These are phyloP conservation scores for Ophiostoma quercus DNA, from an alignment of 2,329 filamentous ascomycete genomes.

Conservation along the genomic window DNA sequence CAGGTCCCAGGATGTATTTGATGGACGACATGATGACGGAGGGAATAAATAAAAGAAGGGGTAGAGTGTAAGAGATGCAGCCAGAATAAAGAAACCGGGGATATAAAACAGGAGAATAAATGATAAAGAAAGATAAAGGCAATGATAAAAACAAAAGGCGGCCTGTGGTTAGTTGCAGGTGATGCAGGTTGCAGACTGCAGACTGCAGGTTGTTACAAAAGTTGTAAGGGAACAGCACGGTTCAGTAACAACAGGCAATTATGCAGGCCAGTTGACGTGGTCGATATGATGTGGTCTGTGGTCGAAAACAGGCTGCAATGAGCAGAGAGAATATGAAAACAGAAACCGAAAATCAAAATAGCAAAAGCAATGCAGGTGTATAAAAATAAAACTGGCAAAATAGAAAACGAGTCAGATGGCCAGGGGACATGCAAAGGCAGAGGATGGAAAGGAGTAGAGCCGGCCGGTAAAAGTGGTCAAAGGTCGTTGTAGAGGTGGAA, in stretches of 20 bases:
- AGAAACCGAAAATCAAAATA: neutral
- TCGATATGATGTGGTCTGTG: neutral
- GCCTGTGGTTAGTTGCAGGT: neutral
- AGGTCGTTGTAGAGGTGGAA: neutral
- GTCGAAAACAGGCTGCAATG: neutral
- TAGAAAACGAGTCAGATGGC: neutral
- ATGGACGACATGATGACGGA: constrained; percentile 11
- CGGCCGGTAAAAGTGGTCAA: neutral
- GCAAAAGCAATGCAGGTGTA: constrained; percentile 7
- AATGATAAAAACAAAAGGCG: neutral
- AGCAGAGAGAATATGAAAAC: neutral
- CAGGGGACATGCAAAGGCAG: neutral
- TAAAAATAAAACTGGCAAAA: neutral
- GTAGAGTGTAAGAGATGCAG: neutral
- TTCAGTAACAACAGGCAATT: neutral
- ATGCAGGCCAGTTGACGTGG: neutral
- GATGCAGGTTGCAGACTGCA: neutral
- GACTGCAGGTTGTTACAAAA: neutral
- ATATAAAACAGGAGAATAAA: neutral
- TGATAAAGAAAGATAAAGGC: neutral
- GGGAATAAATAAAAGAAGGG: neutral
- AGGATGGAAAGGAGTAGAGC: neutral
- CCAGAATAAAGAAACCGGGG: neutral
- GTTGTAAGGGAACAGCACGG: neutral
- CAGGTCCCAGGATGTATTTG: constrained; percentile 1